Base-by-base conservation (phyloP, 2,329 filamentous ascomycete species). In the Metarhizium humberi region DNA sequence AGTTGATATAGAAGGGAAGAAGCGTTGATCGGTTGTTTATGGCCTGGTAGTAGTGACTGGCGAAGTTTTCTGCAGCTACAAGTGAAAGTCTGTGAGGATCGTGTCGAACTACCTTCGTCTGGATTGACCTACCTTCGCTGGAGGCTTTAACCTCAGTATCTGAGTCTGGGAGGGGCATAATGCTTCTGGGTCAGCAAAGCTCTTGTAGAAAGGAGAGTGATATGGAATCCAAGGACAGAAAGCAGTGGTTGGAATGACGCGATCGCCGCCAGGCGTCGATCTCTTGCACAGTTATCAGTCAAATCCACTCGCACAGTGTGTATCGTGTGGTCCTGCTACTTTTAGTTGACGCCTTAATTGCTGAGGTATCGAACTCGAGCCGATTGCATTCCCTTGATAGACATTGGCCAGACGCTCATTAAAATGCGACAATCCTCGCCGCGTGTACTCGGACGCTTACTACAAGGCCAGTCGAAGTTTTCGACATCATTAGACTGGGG, bases 31-130 rank as follows among this genome's bases (percentile, higher is more conserved):
- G 78, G 56, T 77, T 79, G 69, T 87, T 84, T 52, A 95, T 75
- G n/a, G 86, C 79, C 32, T 79, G 76, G 73, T 95, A 95, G 75
- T 87, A 95, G 59, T 80, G 76, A 58, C 86, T 82, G 61, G 87
- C 78, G 64, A 95, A 92, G 54, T 73, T 75, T 62, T 87, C 81
- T 53, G 89, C 87, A 57, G 85, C 89, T 88, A 50, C 46, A 51
- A 43, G 48, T 43, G 5, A 29, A 13, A 38, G 4, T 30, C 18
- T 6, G 36, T 56, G 14, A 56, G 52, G 38, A 43, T 42, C 7
- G 14, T 11, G 36, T n/a, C 34, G 16, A 29, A 25, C 8, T 32
- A 52, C 20, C 13, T 42, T 11, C 5, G 11, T n/a, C 8, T 8
- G 32, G n/a, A 16, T 18, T 10, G 7, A 14, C 42, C 14, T 64